Conservation (phyloP, 495 filamentous ascomycete genomes). For the Trichoderma orchidacearum region DNA sequence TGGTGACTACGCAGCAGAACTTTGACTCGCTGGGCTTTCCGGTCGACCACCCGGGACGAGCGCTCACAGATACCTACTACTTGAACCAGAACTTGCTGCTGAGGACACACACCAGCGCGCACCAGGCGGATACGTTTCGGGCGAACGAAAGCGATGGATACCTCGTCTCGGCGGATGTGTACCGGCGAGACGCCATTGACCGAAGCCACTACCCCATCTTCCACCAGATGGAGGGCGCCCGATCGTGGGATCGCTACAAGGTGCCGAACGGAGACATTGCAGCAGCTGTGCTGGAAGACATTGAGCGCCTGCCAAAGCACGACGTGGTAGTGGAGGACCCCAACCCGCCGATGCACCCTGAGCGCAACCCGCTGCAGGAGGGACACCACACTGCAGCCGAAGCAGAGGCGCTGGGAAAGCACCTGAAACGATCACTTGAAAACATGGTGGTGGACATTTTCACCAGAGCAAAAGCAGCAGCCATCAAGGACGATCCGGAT, state of each 20-base stretch:
- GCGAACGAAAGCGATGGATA: slow-evolving; percentile 63
- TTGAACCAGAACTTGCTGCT: slow-evolving; percentile 73
- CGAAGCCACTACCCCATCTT: slow-evolving; percentile 92
- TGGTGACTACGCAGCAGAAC: slow-evolving; percentile 79
- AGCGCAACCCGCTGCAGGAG: slow-evolving; percentile 73
- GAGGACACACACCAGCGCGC: slow-evolving; percentile 86
- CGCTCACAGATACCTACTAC: slow-evolving; percentile 88
- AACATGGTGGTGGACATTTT: slow-evolving; percentile 83
- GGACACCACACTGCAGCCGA: slow-evolving; percentile 58
- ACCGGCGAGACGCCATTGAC: slow-evolving; percentile 89
- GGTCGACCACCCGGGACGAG: slow-evolving; percentile 76
- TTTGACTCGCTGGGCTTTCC: slow-evolving; percentile 95
- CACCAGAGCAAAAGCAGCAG: slow-evolving; percentile 57
- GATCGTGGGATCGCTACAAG: slow-evolving; percentile 67
- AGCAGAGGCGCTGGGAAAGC: slow-evolving; percentile 67
- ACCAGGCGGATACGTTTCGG: slow-evolving; percentile 79
- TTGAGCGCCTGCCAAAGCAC: slow-evolving; percentile 56
- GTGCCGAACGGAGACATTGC: slow-evolving; percentile 46
- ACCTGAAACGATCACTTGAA: slow-evolving; percentile 84
- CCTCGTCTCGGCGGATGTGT: slow-evolving; percentile 90
- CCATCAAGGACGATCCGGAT: slow-evolving; percentile 32
- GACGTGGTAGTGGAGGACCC: slow-evolving; percentile 68
- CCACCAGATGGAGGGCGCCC: slow-evolving; percentile 96
- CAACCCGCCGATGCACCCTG: slow-evolving; percentile 63
- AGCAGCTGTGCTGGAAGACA: slow-evolving; percentile 47